phyloP scores from a whole-genome alignment of 768 basidiomycete species.

The Epithele typhae region DNA sequence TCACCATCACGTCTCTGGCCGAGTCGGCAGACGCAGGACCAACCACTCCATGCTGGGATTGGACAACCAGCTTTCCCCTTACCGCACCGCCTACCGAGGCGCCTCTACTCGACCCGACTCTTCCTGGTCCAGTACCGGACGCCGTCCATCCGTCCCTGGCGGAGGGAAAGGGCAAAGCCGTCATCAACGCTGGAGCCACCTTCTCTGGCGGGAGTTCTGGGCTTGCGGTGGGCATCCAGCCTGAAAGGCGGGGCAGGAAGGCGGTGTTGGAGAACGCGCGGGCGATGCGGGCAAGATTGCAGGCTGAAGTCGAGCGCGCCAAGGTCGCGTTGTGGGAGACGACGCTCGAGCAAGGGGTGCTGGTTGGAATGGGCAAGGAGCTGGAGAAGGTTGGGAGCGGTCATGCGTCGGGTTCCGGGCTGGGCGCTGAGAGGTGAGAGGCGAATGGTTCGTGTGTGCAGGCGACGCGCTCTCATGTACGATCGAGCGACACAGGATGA shows the following conservation, averaged over 20 bases:
- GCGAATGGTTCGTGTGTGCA: too few relatives aligned
- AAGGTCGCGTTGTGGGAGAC: conserved; percentile 73
- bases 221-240: conserved; percentile 15
- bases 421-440: too few relatives aligned
- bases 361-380: conserved; percentile 25
- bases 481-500: too few relatives aligned
- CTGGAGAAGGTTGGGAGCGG: conserved; percentile 3
- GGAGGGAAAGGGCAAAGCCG: conserved; percentile 15
- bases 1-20: conserved; percentile 17
- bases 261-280: conserved; percentile 49
- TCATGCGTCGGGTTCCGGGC: too few relatives aligned
- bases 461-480: too few relatives aligned
- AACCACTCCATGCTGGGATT: conserved; percentile 22
- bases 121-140: neutral
- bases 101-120: neutral
- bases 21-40: conserved; percentile 18
- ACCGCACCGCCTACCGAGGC: neutral
- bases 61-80: conserved; percentile 17
- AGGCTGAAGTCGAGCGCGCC: conserved; percentile 51
- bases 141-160: neutral
- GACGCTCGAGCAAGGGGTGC: conserved; percentile 63
- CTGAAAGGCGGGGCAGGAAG: conserved; percentile 32
- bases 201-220: conserved; percentile 2
- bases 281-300: conserved; percentile 48
- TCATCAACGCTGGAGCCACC: conserved; percentile 7